Evolutionary conservation across 108 stramenopile species (phyloP), one percentile per base, ranked within the genome.

Genomic region (Epipyxis sp.): DNA sequence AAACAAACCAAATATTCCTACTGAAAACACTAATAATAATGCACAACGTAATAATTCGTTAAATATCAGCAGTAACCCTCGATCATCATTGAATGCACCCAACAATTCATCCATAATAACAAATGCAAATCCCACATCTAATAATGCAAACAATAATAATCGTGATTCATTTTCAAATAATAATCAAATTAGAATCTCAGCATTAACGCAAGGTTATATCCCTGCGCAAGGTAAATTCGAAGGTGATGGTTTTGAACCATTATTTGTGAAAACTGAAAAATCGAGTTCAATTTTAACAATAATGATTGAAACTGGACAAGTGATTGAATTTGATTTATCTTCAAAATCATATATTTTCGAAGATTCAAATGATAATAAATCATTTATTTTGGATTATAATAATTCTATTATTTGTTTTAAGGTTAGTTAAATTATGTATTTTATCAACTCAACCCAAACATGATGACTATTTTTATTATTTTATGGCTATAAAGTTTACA

Each of bases 291-390:
- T 32, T 27, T 20, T 74, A 6, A 29, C 29, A 6, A 32, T 74
- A 3, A 27, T 29, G 27, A 32, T 57, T 6, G 71, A 39, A 3
- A 57, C 13, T 37, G 71, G 50, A 16, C 42, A 46, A 37, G 29
- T 6, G 71, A 35, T 74, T 3, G 46, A 20, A 29, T 74, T 74
- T 37, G 71, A 74, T 74, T 57, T 74, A 37, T 57, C 50, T 13
- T 29, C n/a, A 3, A 57, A 74, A 20, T 3, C 71, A 10, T 54
- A 30, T 29, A 42, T 74, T 37, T 57, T 46, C 20, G 44, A 46
- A 42, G 50, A 57, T 32, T 43, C 44, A 10, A 29, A 37, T 74
- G 71, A 74, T 30, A 10, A 13, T 10, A 27, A 42, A 6, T 43
- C 27, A 6, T 6, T 74, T 37, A 39, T 57, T 39, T 42, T 74